Evolutionary conservation across 208 protist species (phyloP).

Genomic region (Leishmania aethiopica): DNA sequence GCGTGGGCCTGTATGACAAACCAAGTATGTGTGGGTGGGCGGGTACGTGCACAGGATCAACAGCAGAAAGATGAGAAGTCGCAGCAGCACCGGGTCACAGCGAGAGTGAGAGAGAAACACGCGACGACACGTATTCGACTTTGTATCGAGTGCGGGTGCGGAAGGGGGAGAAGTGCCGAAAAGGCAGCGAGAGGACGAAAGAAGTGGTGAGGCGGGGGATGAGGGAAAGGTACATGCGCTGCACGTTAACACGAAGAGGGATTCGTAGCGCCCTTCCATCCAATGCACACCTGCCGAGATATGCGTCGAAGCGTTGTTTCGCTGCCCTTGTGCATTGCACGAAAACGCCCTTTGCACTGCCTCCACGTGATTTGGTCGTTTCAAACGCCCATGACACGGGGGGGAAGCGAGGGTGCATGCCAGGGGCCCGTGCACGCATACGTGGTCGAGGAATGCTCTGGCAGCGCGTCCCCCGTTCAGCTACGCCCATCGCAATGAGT

Average conservation of each 20-base stretch:
- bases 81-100: not conserved
- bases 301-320: not conserved
- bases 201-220: not conserved
- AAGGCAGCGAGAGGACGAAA: conserved; percentile 6
- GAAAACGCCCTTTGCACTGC: not conserved
- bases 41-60: not conserved
- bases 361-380: not conserved
- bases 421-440: not conserved
- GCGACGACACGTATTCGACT: not conserved
- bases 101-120: not conserved
- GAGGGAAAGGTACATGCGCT: not conserved
- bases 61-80: not conserved
- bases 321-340: not conserved
- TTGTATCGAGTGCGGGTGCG: not conserved
- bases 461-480: not conserved
- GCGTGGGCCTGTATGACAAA: not conserved
- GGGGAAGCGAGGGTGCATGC: not conserved
- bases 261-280: no score
- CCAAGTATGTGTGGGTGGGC: not conserved
- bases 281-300: not conserved
- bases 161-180: not conserved
- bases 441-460: not conserved
- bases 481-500: not conserved
- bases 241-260: not conserved
- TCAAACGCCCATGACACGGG: not conserved